Base-by-base conservation (phyloP, 2,329 filamentous ascomycete species). In the Alternaria metachromatica region DNA sequence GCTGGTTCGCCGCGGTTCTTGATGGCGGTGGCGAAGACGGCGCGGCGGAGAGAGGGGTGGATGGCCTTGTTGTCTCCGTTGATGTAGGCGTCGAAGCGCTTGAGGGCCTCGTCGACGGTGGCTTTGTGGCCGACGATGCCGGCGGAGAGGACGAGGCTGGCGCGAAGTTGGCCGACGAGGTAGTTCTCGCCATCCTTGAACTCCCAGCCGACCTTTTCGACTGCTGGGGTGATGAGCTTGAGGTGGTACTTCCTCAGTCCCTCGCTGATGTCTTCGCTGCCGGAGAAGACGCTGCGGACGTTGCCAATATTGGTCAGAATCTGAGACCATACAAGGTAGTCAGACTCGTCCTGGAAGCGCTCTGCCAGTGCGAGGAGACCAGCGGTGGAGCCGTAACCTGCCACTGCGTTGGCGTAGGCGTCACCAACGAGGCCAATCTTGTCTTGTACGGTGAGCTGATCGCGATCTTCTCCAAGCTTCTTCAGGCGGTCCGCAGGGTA, bases 341-440 rank as follows among this genome's bases (percentile, higher is more conserved):
- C 93, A 1, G 87, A 87, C 82, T 99, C 96, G 55, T 87, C 84
- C 64, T 89, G 86, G 80, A 98, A 94, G n/a, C 92, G 91, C 78
- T 97, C 88, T 11, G 97, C 82, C 72, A 99, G 92, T 12, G 92
- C 89, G 28, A 99, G 84, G 12, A 99, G 85, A 9, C 92, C 92
- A 23, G 93, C 85, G 0, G 94, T 97, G 5, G 89, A 92, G 54
- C 91, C 90, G 76, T 96, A 89, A 21, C 96, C 96, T 62, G 96
- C 92, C 64, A 96, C 89, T 41, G 96, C 94, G 68, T 98, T 87
- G 55, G 96, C 94, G 50, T 92, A 92, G 20, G 95, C 93, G 74
- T 97, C 96, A 64, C 93, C 94, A 63, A 97, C 88, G 56, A 97
- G 88, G 44, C 93, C 93, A 72, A 98, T 97, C 84, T 96, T 97